Evolutionary conservation across 345 rosid species (phyloP), one percentile per base, ranked within the genome.

Genomic region (Arabidopsis suecica): DNA sequence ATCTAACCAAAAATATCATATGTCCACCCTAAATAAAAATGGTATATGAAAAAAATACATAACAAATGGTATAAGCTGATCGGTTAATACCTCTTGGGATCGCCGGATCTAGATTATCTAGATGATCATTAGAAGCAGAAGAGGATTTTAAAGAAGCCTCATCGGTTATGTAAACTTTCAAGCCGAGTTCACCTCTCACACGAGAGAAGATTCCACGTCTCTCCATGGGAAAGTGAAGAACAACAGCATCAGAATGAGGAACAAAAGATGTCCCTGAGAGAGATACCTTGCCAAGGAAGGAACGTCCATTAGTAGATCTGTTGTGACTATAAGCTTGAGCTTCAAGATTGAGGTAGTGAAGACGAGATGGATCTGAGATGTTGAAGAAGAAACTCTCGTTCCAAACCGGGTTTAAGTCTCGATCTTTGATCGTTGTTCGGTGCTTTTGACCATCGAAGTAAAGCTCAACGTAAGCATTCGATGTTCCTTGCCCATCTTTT

Each of bases 351-450:
- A 88, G 91, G 70, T 89, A 82, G 38, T 85, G 92, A 49, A 95
- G 92, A 65, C 84, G 88, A 70, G 97, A 80, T 58, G 97, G 91
- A 67, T 95, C 93, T 22, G 97, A 78, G 37, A 95, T 88, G 82
- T 95, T 92, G 88, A 95, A 95, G 86, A 84, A 90, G 86, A 92
- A 90, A 80, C 96, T 89, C 89, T 92, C 99, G 36, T 92, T 88
- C 99, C 99, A 95, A 60, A 95, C 90, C 2, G 99, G 99, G 80
- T 82, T 89, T 54, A 92, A 88, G 81, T 90, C 97, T 79, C 86
- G 86, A 42, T 95, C 97, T 80, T 95, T 95, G 76, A 90, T 82
- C 8, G 97, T 92, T 61, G 93, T 86, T 16, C 93, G 97, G 65
- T 86, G 88, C 76, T 66, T 90, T 72, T 92, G 99, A 72, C 93